Percentiles rank a stretch among this genome's conserved stretches.
Evolutionary conservation across 495 filamentous ascomycete genomes (phyloP).

Genomic region (Penicillium pancosmium): DNA sequence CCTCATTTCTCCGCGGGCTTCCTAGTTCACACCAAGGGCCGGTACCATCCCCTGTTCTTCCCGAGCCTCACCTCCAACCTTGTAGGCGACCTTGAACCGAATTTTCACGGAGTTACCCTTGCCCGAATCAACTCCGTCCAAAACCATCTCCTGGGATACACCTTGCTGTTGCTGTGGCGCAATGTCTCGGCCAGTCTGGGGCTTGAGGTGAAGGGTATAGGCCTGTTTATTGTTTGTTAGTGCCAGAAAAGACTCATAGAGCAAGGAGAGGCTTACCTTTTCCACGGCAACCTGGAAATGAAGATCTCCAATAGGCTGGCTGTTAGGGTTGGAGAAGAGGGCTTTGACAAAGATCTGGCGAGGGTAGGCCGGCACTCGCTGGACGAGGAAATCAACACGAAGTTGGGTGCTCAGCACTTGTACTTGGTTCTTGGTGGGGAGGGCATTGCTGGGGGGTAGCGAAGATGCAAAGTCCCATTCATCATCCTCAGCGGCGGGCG

Average conservation of each 20-base stretch:
- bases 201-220: slow-evolving; percentile 77
- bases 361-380: slow-evolving; percentile 40
- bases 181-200: slow-evolving; percentile 78
- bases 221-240: slow-evolving; percentile 44
- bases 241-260: neutral
- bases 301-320: slow-evolving; percentile 71
- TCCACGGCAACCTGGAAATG: slow-evolving; percentile 93
- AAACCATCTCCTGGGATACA: slow-evolving; percentile 79
- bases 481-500: slow-evolving; percentile 56
- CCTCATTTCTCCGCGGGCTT: neutral
- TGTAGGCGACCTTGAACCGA: slow-evolving; percentile 84
- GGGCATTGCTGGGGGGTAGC: slow-evolving; percentile 61
- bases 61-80: slow-evolving; percentile 62
- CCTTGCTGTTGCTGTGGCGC: slow-evolving; percentile 72
- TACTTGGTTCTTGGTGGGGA: slow-evolving; percentile 61
- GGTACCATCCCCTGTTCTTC: slow-evolving; percentile 89
- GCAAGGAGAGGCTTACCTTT: slow-evolving; percentile 63
- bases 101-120: slow-evolving; percentile 81
- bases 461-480: slow-evolving; percentile 95
- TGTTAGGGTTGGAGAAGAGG: slow-evolving; percentile 76
- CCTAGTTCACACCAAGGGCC: slow-evolving; percentile 72
- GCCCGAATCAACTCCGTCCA: slow-evolving; percentile 70
- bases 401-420: slow-evolving; percentile 60
- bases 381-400: slow-evolving; percentile 53
- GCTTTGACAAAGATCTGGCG: slow-evolving; percentile 60